Conservation (phyloP, 2,329 filamentous ascomycete species). For the Dactylellina drechsleri region DNA sequence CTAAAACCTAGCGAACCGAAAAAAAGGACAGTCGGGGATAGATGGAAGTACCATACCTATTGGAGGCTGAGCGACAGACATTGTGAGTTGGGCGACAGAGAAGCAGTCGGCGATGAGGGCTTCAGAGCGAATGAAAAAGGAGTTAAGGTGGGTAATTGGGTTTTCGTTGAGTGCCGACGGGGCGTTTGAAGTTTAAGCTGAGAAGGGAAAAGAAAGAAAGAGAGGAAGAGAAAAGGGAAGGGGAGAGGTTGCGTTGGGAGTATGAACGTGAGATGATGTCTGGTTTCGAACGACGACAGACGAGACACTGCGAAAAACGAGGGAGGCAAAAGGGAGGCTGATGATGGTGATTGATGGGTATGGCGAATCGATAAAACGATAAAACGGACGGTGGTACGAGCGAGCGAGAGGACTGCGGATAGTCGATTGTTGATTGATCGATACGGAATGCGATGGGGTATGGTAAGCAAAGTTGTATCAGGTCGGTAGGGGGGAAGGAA, state of each 20-base stretch:
- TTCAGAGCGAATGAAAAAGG: neutral
- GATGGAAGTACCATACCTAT: conserved; percentile 36
- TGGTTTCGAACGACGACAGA: too few species aligned
- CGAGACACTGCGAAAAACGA: neutral
- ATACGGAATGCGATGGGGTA: too few species aligned
- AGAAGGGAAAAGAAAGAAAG: conserved; percentile 5
- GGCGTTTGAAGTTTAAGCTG: neutral
- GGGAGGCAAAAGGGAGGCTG: neutral
- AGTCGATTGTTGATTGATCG: neutral
- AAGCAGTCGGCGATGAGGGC: conserved; percentile 7
- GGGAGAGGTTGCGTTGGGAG: neutral
- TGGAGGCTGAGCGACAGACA: conserved; percentile 53
- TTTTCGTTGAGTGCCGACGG: too few species aligned
- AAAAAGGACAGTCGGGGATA: neutral
- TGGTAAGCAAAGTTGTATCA: too few species aligned
- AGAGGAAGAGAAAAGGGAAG: neutral
- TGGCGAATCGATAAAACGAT: neutral
- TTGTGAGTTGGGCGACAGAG: conserved; percentile 15
- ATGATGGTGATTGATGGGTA: neutral
- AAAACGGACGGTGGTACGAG: neutral
- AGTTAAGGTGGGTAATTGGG: neutral
- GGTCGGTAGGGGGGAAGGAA: too few species aligned
- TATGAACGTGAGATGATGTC: neutral
- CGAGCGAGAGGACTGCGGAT: too few species aligned
- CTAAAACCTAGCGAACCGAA: neutral